Evolutionary conservation across 2,329 filamentous ascomycete species (phyloP).

Genomic region (Paecilomyces formosus): DNA sequence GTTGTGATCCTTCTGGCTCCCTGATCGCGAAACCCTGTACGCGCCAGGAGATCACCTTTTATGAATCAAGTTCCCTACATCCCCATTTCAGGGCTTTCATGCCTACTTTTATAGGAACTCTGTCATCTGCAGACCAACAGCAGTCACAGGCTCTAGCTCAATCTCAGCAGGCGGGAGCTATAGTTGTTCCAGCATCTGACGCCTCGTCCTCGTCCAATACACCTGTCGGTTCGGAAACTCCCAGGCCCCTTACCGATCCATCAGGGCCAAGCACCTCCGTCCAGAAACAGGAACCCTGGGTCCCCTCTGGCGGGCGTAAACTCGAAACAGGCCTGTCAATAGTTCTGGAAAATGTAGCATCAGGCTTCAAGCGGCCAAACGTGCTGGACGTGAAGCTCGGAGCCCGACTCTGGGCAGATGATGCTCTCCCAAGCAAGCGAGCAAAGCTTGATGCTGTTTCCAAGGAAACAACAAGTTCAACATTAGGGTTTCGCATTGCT

Average conservation of each 20-base stretch:
- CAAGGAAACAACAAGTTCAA: slow-evolving; percentile 51
- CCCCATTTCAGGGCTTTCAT: slow-evolving; percentile 71
- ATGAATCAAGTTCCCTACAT: slow-evolving; percentile 65
- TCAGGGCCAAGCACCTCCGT: slow-evolving; percentile 15
- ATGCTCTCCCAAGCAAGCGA: slow-evolving; percentile 51
- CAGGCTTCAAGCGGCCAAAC: slow-evolving; percentile 75
- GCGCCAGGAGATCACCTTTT: slow-evolving; percentile 77
- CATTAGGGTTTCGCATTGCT: slow-evolving; percentile 56
- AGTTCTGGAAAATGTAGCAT: slow-evolving; percentile 76
- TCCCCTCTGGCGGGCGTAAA: slow-evolving; percentile 51
- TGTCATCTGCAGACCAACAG: slow-evolving; percentile 56
- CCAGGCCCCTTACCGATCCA: slow-evolving; percentile 15
- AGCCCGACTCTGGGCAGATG: slow-evolving; percentile 74
- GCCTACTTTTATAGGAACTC: slow-evolving; percentile 74
- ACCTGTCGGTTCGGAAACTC: slow-evolving; percentile 8
- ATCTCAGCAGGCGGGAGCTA: slow-evolving; percentile 42
- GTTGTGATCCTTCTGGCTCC: slow-evolving; percentile 73
- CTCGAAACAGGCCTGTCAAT: slow-evolving; percentile 71
- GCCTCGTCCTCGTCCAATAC: slow-evolving; percentile 12
- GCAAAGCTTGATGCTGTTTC: slow-evolving; percentile 53
- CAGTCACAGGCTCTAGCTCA: slow-evolving; percentile 33
- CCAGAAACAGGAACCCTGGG: slow-evolving; percentile 28
- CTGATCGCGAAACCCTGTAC: slow-evolving; percentile 95
- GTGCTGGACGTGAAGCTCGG: slow-evolving; percentile 93
- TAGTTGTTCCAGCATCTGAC: slow-evolving; percentile 18